phyloP scores from a whole-genome alignment of 2,329 filamentous ascomycete species.

The Metarhizium brunneum region DNA sequence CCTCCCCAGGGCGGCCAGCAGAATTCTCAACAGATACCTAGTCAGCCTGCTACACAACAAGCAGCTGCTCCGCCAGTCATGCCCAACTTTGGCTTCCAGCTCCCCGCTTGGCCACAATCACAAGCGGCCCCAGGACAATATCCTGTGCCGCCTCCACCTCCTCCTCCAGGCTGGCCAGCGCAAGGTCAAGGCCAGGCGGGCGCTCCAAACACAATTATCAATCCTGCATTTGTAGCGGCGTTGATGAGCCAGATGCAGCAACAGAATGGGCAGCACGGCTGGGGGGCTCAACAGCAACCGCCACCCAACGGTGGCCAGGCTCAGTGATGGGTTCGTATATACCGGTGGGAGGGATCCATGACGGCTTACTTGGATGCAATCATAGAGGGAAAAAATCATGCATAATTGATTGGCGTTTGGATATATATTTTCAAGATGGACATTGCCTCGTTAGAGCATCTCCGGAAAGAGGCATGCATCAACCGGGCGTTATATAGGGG shows the following conservation, averaged over 20 bases:
- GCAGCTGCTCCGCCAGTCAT: slow-evolving; percentile 11
- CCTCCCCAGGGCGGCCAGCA: slow-evolving; percentile 25
- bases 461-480: slow-evolving; percentile 1
- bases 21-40: slow-evolving; percentile 18
- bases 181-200: slow-evolving; percentile 20
- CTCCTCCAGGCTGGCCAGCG: slow-evolving; percentile 24
- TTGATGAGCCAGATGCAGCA: slow-evolving; percentile 35
- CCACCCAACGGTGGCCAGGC: slow-evolving; percentile 19
- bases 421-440: not conserved
- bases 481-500: not conserved
- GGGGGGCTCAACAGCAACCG: slow-evolving; percentile 15
- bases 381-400: not conserved
- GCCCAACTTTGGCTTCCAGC: slow-evolving; percentile 33
- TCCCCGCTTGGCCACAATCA: slow-evolving; percentile 32
- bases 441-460: not conserved
- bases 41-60: slow-evolving; percentile 11
- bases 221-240: slow-evolving; percentile 47
- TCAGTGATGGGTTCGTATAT: slow-evolving; percentile 11
- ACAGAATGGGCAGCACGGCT: slow-evolving; percentile 20
- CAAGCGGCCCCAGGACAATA: slow-evolving; percentile 12
- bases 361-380: not conserved
- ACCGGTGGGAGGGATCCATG: not conserved
- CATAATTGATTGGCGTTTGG: not conserved
- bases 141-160: slow-evolving; percentile 27
- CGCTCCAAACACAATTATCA: slow-evolving; percentile 38